These are phyloP conservation scores for Lentinula sp. DNA, from an alignment of 768 basidiomycete genomes.

Conservation along the genomic window DNA sequence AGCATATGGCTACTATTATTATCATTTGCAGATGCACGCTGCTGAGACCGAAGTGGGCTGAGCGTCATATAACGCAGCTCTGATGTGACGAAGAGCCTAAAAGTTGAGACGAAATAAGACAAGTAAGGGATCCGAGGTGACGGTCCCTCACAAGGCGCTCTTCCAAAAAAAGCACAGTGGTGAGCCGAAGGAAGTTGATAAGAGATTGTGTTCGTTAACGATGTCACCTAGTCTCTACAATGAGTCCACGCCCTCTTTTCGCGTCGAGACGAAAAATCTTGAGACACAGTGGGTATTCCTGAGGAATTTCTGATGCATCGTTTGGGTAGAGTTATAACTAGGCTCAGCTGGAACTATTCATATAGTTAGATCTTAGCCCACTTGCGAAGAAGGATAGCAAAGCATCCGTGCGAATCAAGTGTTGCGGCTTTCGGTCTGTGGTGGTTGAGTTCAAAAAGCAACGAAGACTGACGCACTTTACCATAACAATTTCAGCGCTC, in stretches of 20 bases:
- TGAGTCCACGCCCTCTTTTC: conserved; percentile 31
- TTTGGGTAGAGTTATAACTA: conserved; percentile 45
- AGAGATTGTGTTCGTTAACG: background rate
- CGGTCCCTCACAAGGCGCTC: background rate
- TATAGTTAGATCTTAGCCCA: conserved; percentile 83
- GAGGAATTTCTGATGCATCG: conserved; percentile 64
- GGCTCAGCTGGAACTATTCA: conserved; percentile 60
- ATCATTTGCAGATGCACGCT: no score
- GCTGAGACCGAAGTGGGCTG: no score
- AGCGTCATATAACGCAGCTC: no score
- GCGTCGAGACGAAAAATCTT: conserved; percentile 34
- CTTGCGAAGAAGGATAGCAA: conserved; percentile 41
- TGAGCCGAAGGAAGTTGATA: conserved; percentile 11
- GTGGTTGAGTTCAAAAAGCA: conserved; percentile 1
- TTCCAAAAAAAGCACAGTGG: conserved; percentile 12
- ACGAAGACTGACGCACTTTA: background rate
- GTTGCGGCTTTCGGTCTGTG: conserved; percentile 57
- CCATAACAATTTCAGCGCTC: background rate
- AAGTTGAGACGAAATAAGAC: background rate
- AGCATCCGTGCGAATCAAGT: conserved; percentile 51
- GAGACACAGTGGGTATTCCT: conserved; percentile 22
- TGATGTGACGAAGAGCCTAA: no score
- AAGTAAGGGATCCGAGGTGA: background rate
- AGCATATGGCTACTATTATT: no score
- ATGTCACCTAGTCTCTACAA: conserved; percentile 47